Evolutionary conservation across 306 rosid species (phyloP), one percentile per base, ranked within the genome.

Genomic region (Vachellia collinsii): DNA sequence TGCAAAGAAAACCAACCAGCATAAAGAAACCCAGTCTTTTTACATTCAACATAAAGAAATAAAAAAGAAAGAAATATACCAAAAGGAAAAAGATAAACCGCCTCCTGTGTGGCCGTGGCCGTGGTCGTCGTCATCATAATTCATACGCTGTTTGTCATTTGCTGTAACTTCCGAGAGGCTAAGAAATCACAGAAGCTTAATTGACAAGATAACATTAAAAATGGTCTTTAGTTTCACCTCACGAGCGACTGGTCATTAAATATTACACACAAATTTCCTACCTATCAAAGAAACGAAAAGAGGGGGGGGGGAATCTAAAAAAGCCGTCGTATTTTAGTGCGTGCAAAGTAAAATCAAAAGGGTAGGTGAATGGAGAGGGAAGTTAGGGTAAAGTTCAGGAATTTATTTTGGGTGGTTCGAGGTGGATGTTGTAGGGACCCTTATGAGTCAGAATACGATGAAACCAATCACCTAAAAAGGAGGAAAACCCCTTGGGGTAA

Each of bases 401-500:
- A 37, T 12, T 77, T 47, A 37, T 12, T 77, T 47, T 42, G 51
- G 9, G 73, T 64, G 72, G 34, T 29, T 76, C 72, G 61, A 62
- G n/a, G 29, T 8, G 34, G 79, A 62, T 76, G 8, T 6, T 10
- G 72, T 76, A 44, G 80, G 80, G 80, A 44, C 80, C 20, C 67
- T 62, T 14, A 11, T 14, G 43, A 72, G 62, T 62, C 9, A 50
- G 41, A 62, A 22, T 25, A 67, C 20, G 19, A 42, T 62, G 11
- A 62, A 44, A 50, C 75, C 71, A 14, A n/a, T 44, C 37, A 38
- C 48, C 23, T 59, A 44, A 56, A 74, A 71, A 47, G 6, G 42
- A 37, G 80, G 48, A 67, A 80, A 59, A 68, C 62, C 77, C 65
- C 58, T 83, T 0, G 74, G 81, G 78, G 79, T 79, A 79, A 80